Evolutionary conservation across 192 early-diverging fungal species (phyloP).

Genomic region (Entomortierella parvispora): DNA sequence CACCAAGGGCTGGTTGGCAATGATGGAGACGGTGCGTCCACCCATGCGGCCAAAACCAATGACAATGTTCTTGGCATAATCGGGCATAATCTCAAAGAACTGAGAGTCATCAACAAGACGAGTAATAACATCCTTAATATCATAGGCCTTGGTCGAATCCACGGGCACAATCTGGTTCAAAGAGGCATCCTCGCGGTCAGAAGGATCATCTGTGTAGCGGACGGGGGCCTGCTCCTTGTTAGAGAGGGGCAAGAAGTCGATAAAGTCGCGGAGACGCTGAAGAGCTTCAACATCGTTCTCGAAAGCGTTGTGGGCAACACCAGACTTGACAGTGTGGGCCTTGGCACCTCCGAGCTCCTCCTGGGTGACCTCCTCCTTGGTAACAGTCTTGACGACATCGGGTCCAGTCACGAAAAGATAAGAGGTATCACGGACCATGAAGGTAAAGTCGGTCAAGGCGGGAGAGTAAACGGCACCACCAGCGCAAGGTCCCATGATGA

Average conservation of each 20-base stretch:
- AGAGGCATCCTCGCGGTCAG: constrained; percentile 74
- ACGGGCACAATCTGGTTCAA: constrained; percentile 91
- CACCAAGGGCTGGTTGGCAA: constrained; percentile 96
- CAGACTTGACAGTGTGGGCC: constrained; percentile 89
- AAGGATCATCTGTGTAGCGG: constrained; percentile 72
- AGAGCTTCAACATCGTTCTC: constrained; percentile 95
- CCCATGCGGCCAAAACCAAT: constrained; percentile 88
- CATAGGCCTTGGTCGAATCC: constrained; percentile 93
- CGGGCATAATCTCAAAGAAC: constrained; percentile 93
- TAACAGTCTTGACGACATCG: constrained; percentile 95
- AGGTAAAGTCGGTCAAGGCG: constrained; percentile 95
- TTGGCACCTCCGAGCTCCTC: constrained; percentile 94
- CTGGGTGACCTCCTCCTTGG: constrained; percentile 93
- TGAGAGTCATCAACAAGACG: constrained; percentile 83
- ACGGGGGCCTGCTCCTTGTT: constrained; percentile 76
- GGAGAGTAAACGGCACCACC: constrained; percentile 98
- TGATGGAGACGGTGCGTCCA: constrained; percentile 86
- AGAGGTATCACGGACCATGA: constrained; percentile 97
- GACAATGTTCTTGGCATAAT: constrained; percentile 94
- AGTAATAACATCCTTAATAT: constrained; percentile 90
- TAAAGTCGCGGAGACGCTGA: constrained; percentile 81
- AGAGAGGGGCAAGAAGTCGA: constrained; percentile 89
- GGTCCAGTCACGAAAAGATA: constrained; percentile 98
- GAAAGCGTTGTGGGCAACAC: constrained; percentile 93
- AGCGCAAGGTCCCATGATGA: constrained; percentile 98